Conservation (phyloP, 2,329 filamentous ascomycete genomes). For the Trichoderma sp. region DNA sequence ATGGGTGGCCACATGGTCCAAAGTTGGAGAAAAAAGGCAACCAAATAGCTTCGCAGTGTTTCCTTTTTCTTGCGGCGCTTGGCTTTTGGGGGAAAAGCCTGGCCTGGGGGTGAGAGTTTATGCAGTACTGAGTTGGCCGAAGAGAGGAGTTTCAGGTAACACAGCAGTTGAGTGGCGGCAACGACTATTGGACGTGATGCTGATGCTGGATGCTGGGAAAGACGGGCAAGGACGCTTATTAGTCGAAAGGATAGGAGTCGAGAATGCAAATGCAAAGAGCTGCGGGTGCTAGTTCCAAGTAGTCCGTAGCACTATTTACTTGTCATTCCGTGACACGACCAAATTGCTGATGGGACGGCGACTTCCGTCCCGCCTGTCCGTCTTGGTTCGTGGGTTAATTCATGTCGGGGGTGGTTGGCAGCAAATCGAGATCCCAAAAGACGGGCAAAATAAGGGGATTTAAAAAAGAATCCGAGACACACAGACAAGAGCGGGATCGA, state of each 20-base stretch:
- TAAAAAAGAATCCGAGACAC: background rate
- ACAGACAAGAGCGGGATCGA: background rate
- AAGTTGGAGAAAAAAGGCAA: background rate
- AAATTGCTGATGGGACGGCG: background rate
- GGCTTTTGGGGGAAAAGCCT: background rate
- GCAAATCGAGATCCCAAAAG: background rate
- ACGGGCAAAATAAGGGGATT: background rate
- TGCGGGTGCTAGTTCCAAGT: slow-evolving; percentile 7
- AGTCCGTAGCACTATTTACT: background rate
- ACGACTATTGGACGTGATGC: slow-evolving; percentile 1
- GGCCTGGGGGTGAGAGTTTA: background rate
- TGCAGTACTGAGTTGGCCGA: slow-evolving; percentile 4
- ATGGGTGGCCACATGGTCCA: background rate
- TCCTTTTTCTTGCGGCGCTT: background rate
- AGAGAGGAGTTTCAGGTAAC: background rate
- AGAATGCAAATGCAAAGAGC: background rate
- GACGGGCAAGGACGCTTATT: background rate
- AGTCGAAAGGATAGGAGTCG: background rate
- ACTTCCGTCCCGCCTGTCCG: background rate
- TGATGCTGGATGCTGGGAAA: background rate
- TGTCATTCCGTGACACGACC: slow-evolving; percentile 1
- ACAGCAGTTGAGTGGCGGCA: slow-evolving; percentile 2
- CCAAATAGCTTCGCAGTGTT: background rate
- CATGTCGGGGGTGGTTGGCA: background rate
- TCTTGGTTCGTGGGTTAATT: background rate